Percentiles rank a stretch among this genome's conserved stretches.
phyloP scores from a whole-genome alignment of 2,329 filamentous ascomycete genomes.

The Verticillium tricorpus region DNA sequence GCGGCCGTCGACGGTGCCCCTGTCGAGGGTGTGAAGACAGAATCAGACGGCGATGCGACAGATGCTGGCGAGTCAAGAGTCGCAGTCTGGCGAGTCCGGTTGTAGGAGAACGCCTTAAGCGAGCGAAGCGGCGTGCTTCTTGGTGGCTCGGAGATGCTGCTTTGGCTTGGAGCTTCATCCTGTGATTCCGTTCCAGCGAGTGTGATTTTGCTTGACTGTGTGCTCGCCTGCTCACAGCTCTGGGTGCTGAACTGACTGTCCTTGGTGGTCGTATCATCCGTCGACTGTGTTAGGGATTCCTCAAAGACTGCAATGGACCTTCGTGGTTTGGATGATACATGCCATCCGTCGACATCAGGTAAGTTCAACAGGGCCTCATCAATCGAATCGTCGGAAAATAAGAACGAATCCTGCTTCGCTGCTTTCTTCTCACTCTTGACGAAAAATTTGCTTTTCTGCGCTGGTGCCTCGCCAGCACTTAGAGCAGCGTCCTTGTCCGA shows the following conservation, averaged over 20 bases:
- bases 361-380: constrained; percentile 48
- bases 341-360: constrained; percentile 49
- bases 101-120: constrained; percentile 21
- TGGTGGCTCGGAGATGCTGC: background rate
- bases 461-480: constrained; percentile 17
- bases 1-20: constrained; percentile 34
- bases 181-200: background rate
- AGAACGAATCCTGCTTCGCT: constrained; percentile 33
- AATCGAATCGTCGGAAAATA: constrained; percentile 54
- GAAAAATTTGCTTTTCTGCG: constrained; percentile 53
- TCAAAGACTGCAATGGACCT: constrained; percentile 41
- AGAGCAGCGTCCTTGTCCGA: constrained; percentile 28
- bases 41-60: constrained; percentile 26
- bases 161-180: background rate
- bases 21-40: constrained; percentile 27
- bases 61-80: constrained; percentile 27
- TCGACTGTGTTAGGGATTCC: constrained; percentile 25
- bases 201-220: background rate
- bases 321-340: constrained; percentile 26
- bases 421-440: constrained; percentile 22
- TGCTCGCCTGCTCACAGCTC: constrained; percentile 3
- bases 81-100: constrained; percentile 19
- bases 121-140: constrained; percentile 5
- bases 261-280: background rate
- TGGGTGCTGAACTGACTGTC: constrained; percentile 15